These are phyloP conservation scores for Xylariales sp. DNA, from an alignment of 2,329 filamentous ascomycete genomes.

Conservation along the genomic window DNA sequence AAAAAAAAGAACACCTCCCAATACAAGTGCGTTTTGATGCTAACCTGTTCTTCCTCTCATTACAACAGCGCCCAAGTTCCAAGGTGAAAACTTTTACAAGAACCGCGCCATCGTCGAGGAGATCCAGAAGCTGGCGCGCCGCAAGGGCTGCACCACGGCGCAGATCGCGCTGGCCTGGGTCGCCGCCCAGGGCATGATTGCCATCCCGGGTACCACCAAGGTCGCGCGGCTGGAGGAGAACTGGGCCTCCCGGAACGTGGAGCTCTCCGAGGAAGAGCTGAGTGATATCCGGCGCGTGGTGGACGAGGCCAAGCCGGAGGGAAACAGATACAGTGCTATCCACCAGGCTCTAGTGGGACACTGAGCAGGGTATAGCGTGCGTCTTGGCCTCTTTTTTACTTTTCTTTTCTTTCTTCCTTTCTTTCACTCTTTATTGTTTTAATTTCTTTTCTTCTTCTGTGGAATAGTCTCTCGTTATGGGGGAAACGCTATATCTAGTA, in stretches of 20 bases:
- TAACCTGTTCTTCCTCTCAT: conserved; percentile 12
- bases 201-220: conserved; percentile 9
- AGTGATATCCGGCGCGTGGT: conserved; percentile 21
- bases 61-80: conserved; percentile 25
- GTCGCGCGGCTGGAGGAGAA: conserved; percentile 6
- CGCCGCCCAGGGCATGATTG: conserved; percentile 14
- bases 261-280: conserved; percentile 28
- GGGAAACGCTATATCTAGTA: too few species aligned
- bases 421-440: too few species aligned
- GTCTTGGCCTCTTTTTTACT: too few species aligned
- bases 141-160: conserved; percentile 25
- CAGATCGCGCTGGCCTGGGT: conserved; percentile 32
- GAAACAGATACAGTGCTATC: not conserved
- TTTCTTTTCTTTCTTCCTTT: too few species aligned
- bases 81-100: conserved; percentile 40
- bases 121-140: conserved; percentile 32
- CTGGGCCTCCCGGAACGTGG: conserved; percentile 27
- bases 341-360: conserved; percentile 1
- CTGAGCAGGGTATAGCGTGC: not conserved
- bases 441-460: too few species aligned
- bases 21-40: too few species aligned
- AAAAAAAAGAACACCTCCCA: too few species aligned
- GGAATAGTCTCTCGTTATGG: too few species aligned
- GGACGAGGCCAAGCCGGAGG: conserved; percentile 2
- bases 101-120: conserved; percentile 36